phyloP scores from a whole-genome alignment of 2,329 filamentous ascomycete genomes.

The Exophiala viscosa region DNA sequence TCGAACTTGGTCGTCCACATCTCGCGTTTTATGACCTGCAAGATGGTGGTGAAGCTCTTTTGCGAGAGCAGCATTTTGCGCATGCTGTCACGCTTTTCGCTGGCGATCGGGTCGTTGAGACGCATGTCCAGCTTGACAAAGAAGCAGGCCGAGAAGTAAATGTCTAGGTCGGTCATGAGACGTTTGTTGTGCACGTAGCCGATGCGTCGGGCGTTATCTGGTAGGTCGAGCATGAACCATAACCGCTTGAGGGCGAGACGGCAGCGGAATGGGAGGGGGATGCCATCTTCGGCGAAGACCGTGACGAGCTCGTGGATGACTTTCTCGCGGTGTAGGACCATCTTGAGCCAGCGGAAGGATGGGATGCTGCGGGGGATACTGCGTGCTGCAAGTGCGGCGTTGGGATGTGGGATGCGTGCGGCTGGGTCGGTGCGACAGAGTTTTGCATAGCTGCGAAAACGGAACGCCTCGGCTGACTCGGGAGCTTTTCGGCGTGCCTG shows the following conservation, averaged over 20 bases:
- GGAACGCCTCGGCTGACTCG: conserved; percentile 56
- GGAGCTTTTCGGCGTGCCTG: conserved; percentile 55
- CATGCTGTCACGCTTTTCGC: conserved; percentile 46
- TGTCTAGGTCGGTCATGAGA: conserved; percentile 57
- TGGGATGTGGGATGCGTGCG: conserved; percentile 38
- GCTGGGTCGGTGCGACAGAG: conserved; percentile 60
- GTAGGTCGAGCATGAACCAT: conserved; percentile 69
- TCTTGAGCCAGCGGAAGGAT: conserved; percentile 62
- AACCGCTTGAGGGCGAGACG: conserved; percentile 57
- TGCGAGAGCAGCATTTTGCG: conserved; percentile 60
- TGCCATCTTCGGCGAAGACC: conserved; percentile 56
- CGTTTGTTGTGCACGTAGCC: conserved; percentile 50
- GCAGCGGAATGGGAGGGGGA: conserved; percentile 52
- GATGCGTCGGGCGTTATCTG: conserved; percentile 54
- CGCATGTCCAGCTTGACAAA: conserved; percentile 69
- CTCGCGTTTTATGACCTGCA: conserved; percentile 56
- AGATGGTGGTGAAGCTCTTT: conserved; percentile 54
- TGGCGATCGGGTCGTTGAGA: conserved; percentile 61
- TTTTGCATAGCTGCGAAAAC: conserved; percentile 56
- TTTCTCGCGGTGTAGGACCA: conserved; percentile 59
- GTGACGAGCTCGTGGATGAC: conserved; percentile 61
- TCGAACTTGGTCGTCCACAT: conserved; percentile 51
- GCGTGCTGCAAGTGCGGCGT: conserved; percentile 34
- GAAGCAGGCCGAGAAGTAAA: conserved; percentile 62
- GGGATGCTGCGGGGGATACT: conserved; percentile 53